Conservation (phyloP, 495 filamentous ascomycete species). For the Acidomyces sp. region DNA sequence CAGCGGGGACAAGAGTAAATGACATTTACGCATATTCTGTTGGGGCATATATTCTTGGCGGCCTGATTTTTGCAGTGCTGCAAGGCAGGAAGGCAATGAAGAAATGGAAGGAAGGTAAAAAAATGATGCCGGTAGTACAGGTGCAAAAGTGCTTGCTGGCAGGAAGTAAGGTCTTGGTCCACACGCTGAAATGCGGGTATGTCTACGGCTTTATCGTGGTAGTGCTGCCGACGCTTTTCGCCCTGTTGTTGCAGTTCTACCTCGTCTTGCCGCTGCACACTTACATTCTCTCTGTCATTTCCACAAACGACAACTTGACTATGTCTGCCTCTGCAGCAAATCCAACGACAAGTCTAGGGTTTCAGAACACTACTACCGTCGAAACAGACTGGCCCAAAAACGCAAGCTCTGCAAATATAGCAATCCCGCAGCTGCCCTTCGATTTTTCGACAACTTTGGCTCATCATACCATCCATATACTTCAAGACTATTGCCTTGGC, state of each 20-base stretch:
- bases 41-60: slow-evolving; percentile 66
- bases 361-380: neutral
- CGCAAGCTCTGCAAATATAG: neutral
- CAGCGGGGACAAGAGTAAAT: slow-evolving; percentile 58
- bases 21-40: slow-evolving; percentile 94
- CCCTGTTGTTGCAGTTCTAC: slow-evolving; percentile 76
- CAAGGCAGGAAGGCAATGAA: neutral
- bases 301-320: neutral
- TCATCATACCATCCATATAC: slow-evolving; percentile 67
- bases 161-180: neutral
- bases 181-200: slow-evolving; percentile 45
- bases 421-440: neutral
- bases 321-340: neutral
- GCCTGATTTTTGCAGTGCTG: slow-evolving; percentile 40
- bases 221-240: slow-evolving; percentile 70
- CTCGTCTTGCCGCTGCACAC: slow-evolving; percentile 80
- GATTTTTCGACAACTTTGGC: too few relatives aligned
- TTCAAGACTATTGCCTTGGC: slow-evolving; percentile 90
- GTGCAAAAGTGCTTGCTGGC: neutral
- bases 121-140: slow-evolving; percentile 5
- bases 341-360: neutral
- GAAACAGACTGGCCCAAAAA: neutral
- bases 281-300: slow-evolving; percentile 39
- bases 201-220: slow-evolving; percentile 56
- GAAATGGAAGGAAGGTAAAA: slow-evolving; percentile 8